Base-by-base conservation (phyloP, 176 grass and related monocot species). In the Aegilops tauschii region DNA sequence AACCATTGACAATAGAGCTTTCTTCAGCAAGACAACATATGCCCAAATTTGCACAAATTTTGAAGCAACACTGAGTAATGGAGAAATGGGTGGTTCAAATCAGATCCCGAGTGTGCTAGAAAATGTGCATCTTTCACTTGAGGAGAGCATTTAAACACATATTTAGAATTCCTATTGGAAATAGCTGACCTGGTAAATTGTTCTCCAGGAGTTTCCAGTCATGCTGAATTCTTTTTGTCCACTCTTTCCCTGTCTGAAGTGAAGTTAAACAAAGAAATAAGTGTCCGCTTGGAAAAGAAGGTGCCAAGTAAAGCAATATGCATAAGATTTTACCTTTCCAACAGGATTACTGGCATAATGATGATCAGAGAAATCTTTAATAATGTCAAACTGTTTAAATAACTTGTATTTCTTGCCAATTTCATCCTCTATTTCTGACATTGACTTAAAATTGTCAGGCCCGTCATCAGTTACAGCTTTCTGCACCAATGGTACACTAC, bases 131-230 rank as follows among this genome's bases (percentile, higher is more conserved):
- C 27, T 65, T 80, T 65, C 23, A 18, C 37, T 65, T 29, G 16
- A 16, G 61, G 36, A 28, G 23, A n/a, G 27, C 40, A 81, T 54
- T 64, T 81, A 81, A 65, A 2, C 39, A 81, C 27, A 44, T 20
- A 10, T 49, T 31, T 12, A 86, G 18, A 83, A 74, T 23, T 83
- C 28, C 18, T 47, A 49, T 49, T 49, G 12, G 47, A 49, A 47
- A 84, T 80, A 32, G 17, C 82, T 77, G 67, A 95, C 95, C 93
- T 88, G 95, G 95, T 79, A 98, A 89, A 90, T 95, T 80, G 27
- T 95, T 95, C 86, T 95, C 93, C 44, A 98, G 76, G 25, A 98
- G 76, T 76, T 86, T 88, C 95, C 95, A 97, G 49, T 97, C 93
- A 79, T 95, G 79, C 59, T 97, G 95, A 69, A 97, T 93, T 82